Evolutionary conservation across 371 early-diverging fungal species (phyloP).

Genomic region (Phascolomyces articulosus): DNA sequence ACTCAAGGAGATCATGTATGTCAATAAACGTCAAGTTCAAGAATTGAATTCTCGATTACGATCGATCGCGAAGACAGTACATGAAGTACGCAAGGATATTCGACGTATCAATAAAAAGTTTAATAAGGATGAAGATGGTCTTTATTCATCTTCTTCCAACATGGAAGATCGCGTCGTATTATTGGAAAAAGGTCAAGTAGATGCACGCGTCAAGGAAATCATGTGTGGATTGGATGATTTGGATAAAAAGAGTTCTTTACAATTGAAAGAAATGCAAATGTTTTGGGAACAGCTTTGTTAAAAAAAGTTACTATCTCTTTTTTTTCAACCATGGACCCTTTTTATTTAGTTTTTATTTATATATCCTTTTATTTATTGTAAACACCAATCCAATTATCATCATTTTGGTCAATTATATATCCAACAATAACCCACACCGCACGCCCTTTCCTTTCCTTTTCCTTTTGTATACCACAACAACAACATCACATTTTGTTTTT

Average conservation of each 20-base stretch:
- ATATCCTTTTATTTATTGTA: neutral
- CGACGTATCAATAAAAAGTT: conserved; percentile 45
- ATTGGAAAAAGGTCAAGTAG: conserved; percentile 53
- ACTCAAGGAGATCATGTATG: conserved; percentile 55
- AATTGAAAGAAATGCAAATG: conserved; percentile 43
- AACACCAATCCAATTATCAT: no score
- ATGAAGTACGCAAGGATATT: conserved; percentile 56
- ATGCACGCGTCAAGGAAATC: conserved; percentile 51
- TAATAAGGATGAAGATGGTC: conserved; percentile 41
- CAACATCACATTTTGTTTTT: no score
- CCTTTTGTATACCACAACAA: no score
- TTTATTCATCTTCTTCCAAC: no score
- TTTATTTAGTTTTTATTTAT: neutral
- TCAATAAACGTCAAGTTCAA: conserved; percentile 52
- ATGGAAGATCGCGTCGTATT: conserved; percentile 49
- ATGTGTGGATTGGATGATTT: conserved; percentile 59
- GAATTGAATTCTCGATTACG: conserved; percentile 48
- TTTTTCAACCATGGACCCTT: neutral
- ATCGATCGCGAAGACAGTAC: conserved; percentile 55
- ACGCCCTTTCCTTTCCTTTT: no score
- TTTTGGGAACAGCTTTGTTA: conserved; percentile 40
- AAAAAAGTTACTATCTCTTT: no score
- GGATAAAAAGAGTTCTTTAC: conserved; percentile 40
- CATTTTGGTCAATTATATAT: no score
- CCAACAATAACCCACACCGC: no score